These are phyloP conservation scores for Bauhinia variegata DNA, from an alignment of 306 rosid genomes.

Conservation along the genomic window DNA sequence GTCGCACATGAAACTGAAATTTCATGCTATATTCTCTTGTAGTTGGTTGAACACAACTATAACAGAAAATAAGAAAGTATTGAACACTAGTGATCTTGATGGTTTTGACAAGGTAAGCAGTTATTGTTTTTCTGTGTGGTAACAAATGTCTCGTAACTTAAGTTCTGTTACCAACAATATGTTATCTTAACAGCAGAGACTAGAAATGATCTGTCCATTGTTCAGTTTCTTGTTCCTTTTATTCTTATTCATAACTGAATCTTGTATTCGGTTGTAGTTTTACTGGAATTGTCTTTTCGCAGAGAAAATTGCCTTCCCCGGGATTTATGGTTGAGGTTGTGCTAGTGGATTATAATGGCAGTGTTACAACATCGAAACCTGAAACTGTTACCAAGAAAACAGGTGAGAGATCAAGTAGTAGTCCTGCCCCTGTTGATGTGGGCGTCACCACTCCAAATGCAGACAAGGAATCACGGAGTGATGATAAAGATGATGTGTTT, in stretches of 20 bases:
- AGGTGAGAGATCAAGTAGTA: conserved; percentile 72
- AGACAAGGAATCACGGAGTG: conserved; percentile 43
- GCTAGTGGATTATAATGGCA: conserved; percentile 64
- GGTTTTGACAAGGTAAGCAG: conserved; percentile 89
- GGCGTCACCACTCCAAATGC: conserved; percentile 43
- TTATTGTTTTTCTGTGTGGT: background rate
- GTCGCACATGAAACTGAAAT: conserved; percentile 28
- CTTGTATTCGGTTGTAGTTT: background rate
- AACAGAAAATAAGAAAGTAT: conserved; percentile 85
- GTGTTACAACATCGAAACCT: conserved; percentile 44
- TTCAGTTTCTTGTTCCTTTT: background rate
- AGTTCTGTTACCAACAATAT: too few relatives aligned
- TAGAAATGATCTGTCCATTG: conserved; percentile 12
- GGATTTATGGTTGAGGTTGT: conserved; percentile 95
- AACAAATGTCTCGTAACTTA: conserved; percentile 12
- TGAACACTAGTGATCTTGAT: conserved; percentile 78
- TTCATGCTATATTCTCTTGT: conserved; percentile 38
- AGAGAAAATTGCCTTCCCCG: conserved; percentile 97
- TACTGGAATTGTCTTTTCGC: conserved; percentile 38
- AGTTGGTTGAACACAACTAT: conserved; percentile 97
- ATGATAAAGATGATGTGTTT: conserved; percentile 83
- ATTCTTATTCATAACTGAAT: too few relatives aligned
- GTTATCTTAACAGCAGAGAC: too few relatives aligned
- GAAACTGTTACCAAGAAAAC: conserved; percentile 53
- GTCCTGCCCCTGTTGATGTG: conserved; percentile 46